These are phyloP conservation scores for Myxozyma monticola DNA, from an alignment of 805 yeast genomes.

Conservation along the genomic window DNA sequence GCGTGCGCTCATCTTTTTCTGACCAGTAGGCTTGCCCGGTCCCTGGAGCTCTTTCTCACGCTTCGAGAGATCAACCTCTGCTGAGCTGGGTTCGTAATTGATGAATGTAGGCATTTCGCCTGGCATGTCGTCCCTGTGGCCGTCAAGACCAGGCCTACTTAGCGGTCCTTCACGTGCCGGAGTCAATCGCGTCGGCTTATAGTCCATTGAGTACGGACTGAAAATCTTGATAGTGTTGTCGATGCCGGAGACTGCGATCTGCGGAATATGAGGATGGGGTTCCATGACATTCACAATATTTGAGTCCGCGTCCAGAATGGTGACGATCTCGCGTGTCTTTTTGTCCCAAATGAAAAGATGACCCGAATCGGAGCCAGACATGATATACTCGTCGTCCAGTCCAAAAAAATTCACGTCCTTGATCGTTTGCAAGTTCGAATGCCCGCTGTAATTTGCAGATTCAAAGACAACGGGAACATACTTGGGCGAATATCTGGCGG, in stretches of 20 bases:
- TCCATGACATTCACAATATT: slow-evolving; percentile 28
- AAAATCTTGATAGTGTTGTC: slow-evolving; percentile 30
- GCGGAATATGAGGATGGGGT: slow-evolving; percentile 29
- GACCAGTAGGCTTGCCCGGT: too few relatives aligned
- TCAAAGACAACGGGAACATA: too few relatives aligned
- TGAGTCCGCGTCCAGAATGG: slow-evolving; percentile 23
- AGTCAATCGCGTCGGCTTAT: too few relatives aligned
- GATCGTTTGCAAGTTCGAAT: slow-evolving; percentile 28
- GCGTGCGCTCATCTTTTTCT: too few relatives aligned
- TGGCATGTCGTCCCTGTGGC: too few relatives aligned
- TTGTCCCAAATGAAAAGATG: slow-evolving; percentile 31
- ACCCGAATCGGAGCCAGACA: slow-evolving; percentile 32
- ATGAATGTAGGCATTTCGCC: too few relatives aligned
- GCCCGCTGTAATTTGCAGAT: slow-evolving; percentile 13
- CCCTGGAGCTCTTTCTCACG: too few relatives aligned
- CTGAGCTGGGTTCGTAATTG: too few relatives aligned
- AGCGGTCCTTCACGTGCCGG: too few relatives aligned
- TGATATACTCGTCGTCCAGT: slow-evolving; percentile 26
- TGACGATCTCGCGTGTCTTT: slow-evolving; percentile 15
- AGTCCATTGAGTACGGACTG: slow-evolving; percentile 24
- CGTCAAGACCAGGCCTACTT: too few relatives aligned
- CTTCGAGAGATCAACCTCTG: too few relatives aligned
- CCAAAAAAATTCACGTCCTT: slow-evolving; percentile 32
- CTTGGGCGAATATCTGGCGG: too few relatives aligned
- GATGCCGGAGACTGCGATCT: slow-evolving; percentile 31